Evolutionary conservation across 345 rosid genomes (phyloP), one percentile per base, ranked within the genome.

Genomic region (Turritis glabra): DNA sequence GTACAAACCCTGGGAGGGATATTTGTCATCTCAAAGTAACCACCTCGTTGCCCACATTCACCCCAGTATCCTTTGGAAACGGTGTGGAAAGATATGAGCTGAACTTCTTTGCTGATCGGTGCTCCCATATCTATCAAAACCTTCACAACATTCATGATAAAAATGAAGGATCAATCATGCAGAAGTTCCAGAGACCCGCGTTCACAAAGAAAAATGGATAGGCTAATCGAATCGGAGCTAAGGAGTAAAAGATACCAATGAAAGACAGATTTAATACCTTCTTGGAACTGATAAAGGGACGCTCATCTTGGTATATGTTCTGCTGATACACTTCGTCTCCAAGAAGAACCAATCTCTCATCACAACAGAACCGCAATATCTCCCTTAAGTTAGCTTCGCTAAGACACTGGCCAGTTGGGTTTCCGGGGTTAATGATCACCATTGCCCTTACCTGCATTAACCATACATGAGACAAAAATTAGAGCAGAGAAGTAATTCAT

Each of bases 311-410:
- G 82, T 95, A 95, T 63, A 92, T 73, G 68, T 95, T 95, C 86
- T 92, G 97, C 83, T 95, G 99, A 85, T 95, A 95, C 51, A 95
- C 99, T 83, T 95, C 99, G 14, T 95, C 99, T 66, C 97, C 99
- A 47, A 95, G 89, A 81, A 95, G 84, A 50, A 82, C 99, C 67
- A 95, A 62, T 69, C 83, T 85, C 73, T 95, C 99, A 61, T 82
- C 85, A 74, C 82, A 80, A 81, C 99, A 95, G 79, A 86, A 95
- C 64, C 17, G 70, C 73, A 95, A 54, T 64, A 92, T 91, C 83
- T 92, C 97, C 78, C 84, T 85, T 60, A 95, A 78, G 74, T 95
- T 95, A 68, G 91, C 84, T 86, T 77, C 91, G 64, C 99, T 95
- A 32, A 95, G 96, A 78, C 99, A 95, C 81, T 90, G 96, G 18